phyloP scores from a whole-genome alignment of 306 rosid species.

The Cucurbita maxima region DNA sequence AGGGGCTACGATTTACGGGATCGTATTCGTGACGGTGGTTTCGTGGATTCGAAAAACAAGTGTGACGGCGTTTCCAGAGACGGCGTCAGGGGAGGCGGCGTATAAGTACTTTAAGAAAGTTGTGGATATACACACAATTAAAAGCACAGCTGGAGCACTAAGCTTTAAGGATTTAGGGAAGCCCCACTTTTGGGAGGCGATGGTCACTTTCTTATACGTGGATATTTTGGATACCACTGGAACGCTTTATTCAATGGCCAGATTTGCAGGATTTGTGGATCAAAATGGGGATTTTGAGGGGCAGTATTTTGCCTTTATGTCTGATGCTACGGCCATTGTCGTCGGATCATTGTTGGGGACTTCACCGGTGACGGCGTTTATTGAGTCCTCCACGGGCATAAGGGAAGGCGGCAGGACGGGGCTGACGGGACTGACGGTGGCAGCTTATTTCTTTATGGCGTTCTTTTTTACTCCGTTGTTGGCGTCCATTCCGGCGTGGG shows the following conservation, averaged over 20 bases:
- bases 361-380: slow-evolving; percentile 79
- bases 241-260: slow-evolving; percentile 77
- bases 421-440: slow-evolving; percentile 67
- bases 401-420: slow-evolving; percentile 95
- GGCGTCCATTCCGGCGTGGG: slow-evolving; percentile 98
- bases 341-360: slow-evolving; percentile 78
- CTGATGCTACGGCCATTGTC: slow-evolving; percentile 82
- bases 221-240: slow-evolving; percentile 89
- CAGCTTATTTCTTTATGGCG: slow-evolving; percentile 49
- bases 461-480: slow-evolving; percentile 81
- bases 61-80: slow-evolving; percentile 69
- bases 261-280: slow-evolving; percentile 79
- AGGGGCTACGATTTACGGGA: slow-evolving; percentile 94
- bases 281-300: slow-evolving; percentile 65
- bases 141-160: slow-evolving; percentile 72
- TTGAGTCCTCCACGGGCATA: slow-evolving; percentile 86
- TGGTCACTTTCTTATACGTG: slow-evolving; percentile 69
- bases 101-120: slow-evolving; percentile 66
- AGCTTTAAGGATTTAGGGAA: slow-evolving; percentile 47
- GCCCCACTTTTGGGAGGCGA: slow-evolving; percentile 76
- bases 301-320: slow-evolving; percentile 90
- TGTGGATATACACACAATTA: slow-evolving; percentile 53
- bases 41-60: slow-evolving; percentile 76
- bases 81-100: slow-evolving; percentile 37
- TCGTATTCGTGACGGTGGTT: slow-evolving; percentile 62